Evolutionary conservation across 1,284 basidiomycete species (phyloP), one percentile per base, ranked within the genome.

Genomic region (Jaminaea rosea): DNA sequence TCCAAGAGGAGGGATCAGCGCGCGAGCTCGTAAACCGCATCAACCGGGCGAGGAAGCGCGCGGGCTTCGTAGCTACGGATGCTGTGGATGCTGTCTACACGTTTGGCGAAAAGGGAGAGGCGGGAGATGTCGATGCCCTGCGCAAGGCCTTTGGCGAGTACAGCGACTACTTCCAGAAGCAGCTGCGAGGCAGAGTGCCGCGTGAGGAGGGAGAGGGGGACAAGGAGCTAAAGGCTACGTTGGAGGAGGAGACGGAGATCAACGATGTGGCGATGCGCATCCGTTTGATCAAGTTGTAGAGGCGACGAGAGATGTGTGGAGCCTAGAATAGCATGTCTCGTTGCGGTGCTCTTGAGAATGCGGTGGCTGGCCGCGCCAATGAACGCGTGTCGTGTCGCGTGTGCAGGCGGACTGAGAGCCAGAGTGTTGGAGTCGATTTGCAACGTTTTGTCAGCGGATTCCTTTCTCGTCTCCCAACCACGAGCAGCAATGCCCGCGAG

Each of bases 31-130:
- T 88, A 62, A 94, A 94, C 69, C 86, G 93, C 49, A 86, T 98
- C 46, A 94, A 99, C 79, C 89, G 91, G 73, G 78, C 97, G 62
- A 81, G 94, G 62, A 99, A 99, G 78, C 89, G 91, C 75, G 91
- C 90, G 1, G 90, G 91, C 1, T 78, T 98, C 61, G 88, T 91
- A 75, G 85, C 91, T 24, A 92, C 90, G 10, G 94, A 99, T 74
- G 89, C 94, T 71, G 84, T 97, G 39, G 82, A 89, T 52, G 83
- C 96, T 37, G 93, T 85, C 77, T 93, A 93, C 78, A 77, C 77
- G 55, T 88, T 94, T 72, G 49, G 47, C n/a, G 47, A 49, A 26
- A 31, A 46, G 27, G 19, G 31, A 9, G 45, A 15, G 19, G 27
- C n/a, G n/a, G n/a, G n/a, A n/a, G 2, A 49, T 39, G 39, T 42